Evolutionary conservation across 129 eudicot species (phyloP).

Genomic region (sunflower (Helianthus annuus)): DNA sequence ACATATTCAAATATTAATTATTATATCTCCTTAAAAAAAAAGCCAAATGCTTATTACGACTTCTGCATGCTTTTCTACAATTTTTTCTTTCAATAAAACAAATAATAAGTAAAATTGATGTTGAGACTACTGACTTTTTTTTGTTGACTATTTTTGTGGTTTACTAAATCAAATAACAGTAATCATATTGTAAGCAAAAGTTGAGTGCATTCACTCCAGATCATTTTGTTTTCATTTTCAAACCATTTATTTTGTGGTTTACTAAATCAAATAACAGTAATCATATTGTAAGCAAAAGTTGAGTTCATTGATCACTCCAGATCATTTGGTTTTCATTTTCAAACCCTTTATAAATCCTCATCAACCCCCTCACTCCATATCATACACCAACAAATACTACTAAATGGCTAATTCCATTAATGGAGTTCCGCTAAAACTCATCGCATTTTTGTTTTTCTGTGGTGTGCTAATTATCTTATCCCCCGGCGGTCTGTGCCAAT

Average conservation of each 20-base stretch:
- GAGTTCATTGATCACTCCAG: not conserved
- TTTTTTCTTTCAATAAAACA: too few species aligned
- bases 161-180: not conserved
- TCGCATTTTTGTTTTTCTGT: not conserved
- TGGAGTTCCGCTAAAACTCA: not conserved
- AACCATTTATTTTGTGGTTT: not conserved
- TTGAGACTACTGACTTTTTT: too few species aligned
- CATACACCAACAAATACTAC: conserved; percentile 5
- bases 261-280: not conserved
- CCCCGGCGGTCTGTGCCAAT: not conserved
- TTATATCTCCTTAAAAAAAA: too few species aligned
- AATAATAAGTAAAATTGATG: too few species aligned
- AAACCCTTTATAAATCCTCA: not conserved
- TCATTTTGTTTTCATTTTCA: not conserved
- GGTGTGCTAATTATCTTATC: not conserved
- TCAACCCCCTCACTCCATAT: not conserved
- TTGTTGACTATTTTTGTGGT: too few species aligned
- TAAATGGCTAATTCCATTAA: conserved; percentile 13
- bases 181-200: conserved; percentile 10
- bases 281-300: conserved; percentile 11
- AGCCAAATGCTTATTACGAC: too few species aligned
- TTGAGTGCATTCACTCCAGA: not conserved
- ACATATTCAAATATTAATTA: too few species aligned
- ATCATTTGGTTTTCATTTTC: not conserved
- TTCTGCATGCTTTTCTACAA: too few species aligned